Conservation (phyloP, 495 filamentous ascomycete genomes). For the Podospora pseudoanserina region DNA sequence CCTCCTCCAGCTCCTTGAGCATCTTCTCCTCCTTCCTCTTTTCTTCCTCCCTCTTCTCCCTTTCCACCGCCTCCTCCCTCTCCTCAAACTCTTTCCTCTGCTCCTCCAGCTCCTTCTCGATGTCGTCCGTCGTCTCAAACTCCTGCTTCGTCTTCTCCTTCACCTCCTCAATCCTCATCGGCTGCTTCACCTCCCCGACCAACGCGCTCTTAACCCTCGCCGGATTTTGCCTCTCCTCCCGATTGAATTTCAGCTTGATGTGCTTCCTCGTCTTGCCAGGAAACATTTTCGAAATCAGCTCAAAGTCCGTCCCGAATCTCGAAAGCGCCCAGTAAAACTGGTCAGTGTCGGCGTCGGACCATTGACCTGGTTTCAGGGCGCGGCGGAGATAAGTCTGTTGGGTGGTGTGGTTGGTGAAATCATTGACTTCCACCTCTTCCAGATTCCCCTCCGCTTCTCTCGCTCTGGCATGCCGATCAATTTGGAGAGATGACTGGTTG, state of each 20-base stretch:
- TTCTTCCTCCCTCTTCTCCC: constrained; percentile 44
- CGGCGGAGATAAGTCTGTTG: constrained; percentile 69
- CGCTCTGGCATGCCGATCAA: constrained; percentile 73
- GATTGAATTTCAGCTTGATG: constrained; percentile 89
- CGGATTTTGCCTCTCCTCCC: constrained; percentile 79
- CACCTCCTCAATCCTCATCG: constrained; percentile 65
- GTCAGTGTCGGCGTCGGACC: constrained; percentile 74
- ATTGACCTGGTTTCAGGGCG: constrained; percentile 59
- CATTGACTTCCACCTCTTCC: constrained; percentile 75
- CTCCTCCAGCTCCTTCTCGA: constrained; percentile 66
- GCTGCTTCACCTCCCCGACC: constrained; percentile 52
- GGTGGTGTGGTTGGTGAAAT: constrained; percentile 74
- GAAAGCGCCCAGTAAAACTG: constrained; percentile 78
- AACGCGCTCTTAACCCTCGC: constrained; percentile 65
- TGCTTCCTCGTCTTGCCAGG: constrained; percentile 67
- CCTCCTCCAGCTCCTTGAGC: constrained; percentile 39
- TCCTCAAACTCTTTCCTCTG: constrained; percentile 65
- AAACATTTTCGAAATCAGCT: constrained; percentile 81
- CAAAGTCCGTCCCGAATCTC: constrained; percentile 92
- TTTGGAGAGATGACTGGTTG: constrained; percentile 69
- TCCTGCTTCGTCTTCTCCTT: constrained; percentile 57
- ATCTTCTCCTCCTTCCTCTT: constrained; percentile 53
- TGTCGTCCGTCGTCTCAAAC: constrained; percentile 54
- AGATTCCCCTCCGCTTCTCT: constrained; percentile 51
- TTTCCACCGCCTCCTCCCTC: constrained; percentile 44